These are phyloP conservation scores for Colletotrichum nymphaeae DNA, from an alignment of 2,329 filamentous ascomycete genomes.

Conservation along the genomic window DNA sequence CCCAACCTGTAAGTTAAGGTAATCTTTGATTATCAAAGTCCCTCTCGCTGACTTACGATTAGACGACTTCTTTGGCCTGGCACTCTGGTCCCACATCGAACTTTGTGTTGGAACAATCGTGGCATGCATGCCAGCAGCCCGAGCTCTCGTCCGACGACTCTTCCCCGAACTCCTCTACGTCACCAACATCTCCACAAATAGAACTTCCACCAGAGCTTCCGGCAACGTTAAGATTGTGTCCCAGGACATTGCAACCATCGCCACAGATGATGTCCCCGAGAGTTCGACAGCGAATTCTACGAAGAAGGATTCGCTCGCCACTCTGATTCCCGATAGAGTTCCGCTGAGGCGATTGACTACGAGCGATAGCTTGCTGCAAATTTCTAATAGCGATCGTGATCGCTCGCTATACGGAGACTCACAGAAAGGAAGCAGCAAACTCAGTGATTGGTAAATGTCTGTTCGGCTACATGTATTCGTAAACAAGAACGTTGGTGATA, in stretches of 20 bases:
- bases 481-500: not conserved
- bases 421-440: conserved; percentile 2
- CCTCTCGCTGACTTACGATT: conserved; percentile 50
- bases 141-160: conserved; percentile 8
- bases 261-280: not conserved
- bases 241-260: conserved; percentile 16
- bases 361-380: conserved; percentile 5
- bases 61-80: conserved; percentile 41
- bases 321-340: conserved; percentile 37
- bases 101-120: conserved; percentile 21
- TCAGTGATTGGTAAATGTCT: not conserved
- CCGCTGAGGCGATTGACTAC: conserved; percentile 13
- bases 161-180: conserved; percentile 26
- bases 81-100: conserved; percentile 42
- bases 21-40: conserved; percentile 50
- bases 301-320: conserved; percentile 41
- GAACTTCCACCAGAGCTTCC: conserved; percentile 19
- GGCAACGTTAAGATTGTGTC: conserved; percentile 30
- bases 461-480: not conserved
- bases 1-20: conserved; percentile 31
- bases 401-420: not conserved
- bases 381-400: not conserved
- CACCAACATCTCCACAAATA: not conserved
- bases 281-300: not conserved
- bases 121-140: conserved; percentile 30